phyloP scores from a whole-genome alignment of 768 basidiomycete genomes.

The Mrakia gelida region DNA sequence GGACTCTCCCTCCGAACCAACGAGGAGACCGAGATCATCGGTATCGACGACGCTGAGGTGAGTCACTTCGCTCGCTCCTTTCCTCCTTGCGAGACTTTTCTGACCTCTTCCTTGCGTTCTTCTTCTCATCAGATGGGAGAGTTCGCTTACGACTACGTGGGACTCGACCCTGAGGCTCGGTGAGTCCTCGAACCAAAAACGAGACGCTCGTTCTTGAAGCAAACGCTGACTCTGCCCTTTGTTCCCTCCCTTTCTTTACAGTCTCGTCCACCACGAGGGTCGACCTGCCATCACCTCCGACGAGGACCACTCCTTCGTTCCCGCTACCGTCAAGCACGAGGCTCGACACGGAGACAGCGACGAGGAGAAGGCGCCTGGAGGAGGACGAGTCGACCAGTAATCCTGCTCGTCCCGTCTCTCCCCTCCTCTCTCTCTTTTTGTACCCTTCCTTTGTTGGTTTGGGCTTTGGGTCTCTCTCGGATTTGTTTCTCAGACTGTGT shows the following conservation, averaged over 20 bases:
- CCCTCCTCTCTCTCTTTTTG: neutral
- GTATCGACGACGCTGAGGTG: constrained; percentile 59
- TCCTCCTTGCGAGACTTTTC: neutral
- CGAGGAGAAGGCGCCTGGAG: constrained; percentile 36
- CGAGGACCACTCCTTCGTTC: constrained; percentile 33
- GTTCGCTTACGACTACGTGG: constrained; percentile 61
- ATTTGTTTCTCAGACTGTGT: neutral
- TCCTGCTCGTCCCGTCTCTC: neutral
- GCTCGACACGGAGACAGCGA: constrained; percentile 8
- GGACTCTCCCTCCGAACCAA: constrained; percentile 41
- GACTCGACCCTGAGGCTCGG: constrained; percentile 54
- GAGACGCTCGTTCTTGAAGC: neutral
- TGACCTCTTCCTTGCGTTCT: neutral
- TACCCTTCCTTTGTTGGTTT: neutral
- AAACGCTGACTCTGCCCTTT: neutral
- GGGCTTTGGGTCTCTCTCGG: neutral
- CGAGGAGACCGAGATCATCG: constrained; percentile 46
- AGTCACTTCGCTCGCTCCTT: constrained; percentile 50
- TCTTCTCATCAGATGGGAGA: neutral
- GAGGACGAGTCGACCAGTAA: constrained; percentile 38
- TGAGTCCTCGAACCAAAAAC: too few species aligned
- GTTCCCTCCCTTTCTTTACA: neutral
- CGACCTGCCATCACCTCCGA: constrained; percentile 32
- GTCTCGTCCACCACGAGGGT: constrained; percentile 42
- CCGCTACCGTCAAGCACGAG: constrained; percentile 28